Conservation (phyloP, 441 rosid species). For the Melastoma candidum region DNA sequence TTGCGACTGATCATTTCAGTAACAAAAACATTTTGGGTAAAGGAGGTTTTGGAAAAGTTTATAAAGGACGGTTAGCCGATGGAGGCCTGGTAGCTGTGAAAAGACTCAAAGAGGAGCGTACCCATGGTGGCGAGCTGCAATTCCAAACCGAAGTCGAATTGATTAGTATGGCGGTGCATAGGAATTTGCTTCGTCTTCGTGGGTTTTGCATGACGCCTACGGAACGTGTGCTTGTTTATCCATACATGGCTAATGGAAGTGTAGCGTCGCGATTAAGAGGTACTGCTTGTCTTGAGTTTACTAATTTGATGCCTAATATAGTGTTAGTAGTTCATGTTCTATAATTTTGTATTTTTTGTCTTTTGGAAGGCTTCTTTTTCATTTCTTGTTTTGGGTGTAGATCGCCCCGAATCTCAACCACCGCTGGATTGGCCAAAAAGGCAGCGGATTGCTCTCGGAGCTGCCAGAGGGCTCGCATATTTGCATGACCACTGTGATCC, state of each 20-base stretch:
- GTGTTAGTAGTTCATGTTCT: no score
- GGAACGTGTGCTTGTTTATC: conserved; percentile 80
- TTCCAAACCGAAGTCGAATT: conserved; percentile 91
- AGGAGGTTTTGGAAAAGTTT: conserved; percentile 87
- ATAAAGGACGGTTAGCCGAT: conserved; percentile 73
- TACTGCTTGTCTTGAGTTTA: conserved; percentile 13
- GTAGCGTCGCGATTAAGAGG: conserved; percentile 91
- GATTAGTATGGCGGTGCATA: conserved; percentile 87
- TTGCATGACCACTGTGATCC: conserved; percentile 72
- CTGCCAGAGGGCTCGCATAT: conserved; percentile 73
- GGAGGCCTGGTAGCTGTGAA: conserved; percentile 82
- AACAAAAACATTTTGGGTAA: conserved; percentile 58
- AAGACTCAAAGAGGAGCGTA: conserved; percentile 82
- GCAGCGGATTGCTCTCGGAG: conserved; percentile 48
- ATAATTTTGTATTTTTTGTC: neutral
- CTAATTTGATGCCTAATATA: no score
- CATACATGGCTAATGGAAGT: conserved; percentile 86
- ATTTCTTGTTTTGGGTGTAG: conserved; percentile 26
- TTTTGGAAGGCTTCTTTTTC: conserved; percentile 5
- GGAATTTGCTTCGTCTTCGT: conserved; percentile 73
- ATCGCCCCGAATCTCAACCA: conserved; percentile 35
- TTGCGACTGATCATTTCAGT: conserved; percentile 77
- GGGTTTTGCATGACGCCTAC: conserved; percentile 97
- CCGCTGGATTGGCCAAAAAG: conserved; percentile 56
- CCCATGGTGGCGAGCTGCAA: conserved; percentile 75